These are phyloP conservation scores for Colletotrichum endophyticum DNA, from an alignment of 2,329 filamentous ascomycete species.

Conservation along the genomic window DNA sequence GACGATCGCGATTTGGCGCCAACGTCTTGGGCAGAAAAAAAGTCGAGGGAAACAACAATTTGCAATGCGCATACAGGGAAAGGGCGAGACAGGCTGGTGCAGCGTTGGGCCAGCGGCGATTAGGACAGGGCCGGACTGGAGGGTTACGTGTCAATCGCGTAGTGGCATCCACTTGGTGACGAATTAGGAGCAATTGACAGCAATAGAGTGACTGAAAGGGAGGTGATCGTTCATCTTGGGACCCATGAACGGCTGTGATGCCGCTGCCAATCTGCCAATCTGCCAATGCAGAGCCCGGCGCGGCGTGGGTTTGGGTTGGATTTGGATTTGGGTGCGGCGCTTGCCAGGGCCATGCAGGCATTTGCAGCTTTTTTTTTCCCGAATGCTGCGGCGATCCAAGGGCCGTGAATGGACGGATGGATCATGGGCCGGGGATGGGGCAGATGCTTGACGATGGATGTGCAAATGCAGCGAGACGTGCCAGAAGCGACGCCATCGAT, in stretches of 20 bases:
- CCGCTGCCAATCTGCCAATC: slow-evolving; percentile 5
- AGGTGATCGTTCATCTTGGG: neutral
- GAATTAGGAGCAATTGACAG: slow-evolving; percentile 6
- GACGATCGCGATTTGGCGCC: slow-evolving; percentile 3
- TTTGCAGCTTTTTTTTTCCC: neutral
- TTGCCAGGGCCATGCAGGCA: neutral
- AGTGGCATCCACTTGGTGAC: slow-evolving; percentile 14
- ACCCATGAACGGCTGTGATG: neutral
- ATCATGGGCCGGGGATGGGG: neutral
- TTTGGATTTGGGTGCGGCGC: slow-evolving; percentile 1
- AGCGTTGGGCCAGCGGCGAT: neutral
- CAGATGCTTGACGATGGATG: neutral
- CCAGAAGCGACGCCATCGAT: neutral
- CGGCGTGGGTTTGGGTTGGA: neutral
- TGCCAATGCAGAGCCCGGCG: neutral
- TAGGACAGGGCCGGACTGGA: neutral
- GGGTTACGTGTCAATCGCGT: slow-evolving; percentile 18
- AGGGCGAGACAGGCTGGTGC: neutral
- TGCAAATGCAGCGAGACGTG: neutral
- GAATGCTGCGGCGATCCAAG: neutral
- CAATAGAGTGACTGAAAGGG: slow-evolving; percentile 6
- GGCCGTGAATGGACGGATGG: neutral
- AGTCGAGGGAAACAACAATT: neutral
- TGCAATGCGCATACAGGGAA: neutral
- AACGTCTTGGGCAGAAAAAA: neutral